These are phyloP conservation scores for Monilinia fructigena DNA, from an alignment of 2,329 filamentous ascomycete genomes.

Conservation along the genomic window DNA sequence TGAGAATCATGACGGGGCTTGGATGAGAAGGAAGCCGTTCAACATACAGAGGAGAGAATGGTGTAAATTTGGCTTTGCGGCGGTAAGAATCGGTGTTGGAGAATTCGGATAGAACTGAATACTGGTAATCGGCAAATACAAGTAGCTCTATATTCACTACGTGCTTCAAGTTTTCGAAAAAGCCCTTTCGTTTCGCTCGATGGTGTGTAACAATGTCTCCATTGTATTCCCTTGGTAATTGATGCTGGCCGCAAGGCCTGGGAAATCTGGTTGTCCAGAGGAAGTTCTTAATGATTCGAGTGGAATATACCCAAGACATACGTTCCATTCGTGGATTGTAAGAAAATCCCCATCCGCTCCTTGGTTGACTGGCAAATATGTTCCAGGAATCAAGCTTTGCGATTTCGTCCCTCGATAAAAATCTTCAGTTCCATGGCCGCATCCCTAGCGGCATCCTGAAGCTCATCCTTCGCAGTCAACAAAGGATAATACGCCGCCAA, in stretches of 20 bases:
- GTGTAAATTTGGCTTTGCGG: background rate
- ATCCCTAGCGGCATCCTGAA: conserved; percentile 19
- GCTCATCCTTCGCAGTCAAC: conserved; percentile 27
- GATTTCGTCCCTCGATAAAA: conserved; percentile 16
- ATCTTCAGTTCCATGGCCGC: conserved; percentile 19
- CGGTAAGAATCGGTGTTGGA: background rate
- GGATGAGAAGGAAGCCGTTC: conserved; percentile 15
- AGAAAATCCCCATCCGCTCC: background rate
- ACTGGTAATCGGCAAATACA: conserved; percentile 4
- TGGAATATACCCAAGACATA: background rate
- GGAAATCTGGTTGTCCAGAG: background rate
- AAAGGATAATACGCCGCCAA: conserved; percentile 32
- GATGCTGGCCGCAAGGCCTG: background rate
- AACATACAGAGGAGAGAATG: conserved; percentile 17
- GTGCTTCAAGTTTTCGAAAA: background rate
- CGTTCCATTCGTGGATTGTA: background rate
- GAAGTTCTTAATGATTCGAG: background rate
- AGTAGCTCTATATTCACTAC: conserved; percentile 1
- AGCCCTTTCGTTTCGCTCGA: background rate
- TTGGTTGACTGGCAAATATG: background rate
- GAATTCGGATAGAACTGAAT: background rate
- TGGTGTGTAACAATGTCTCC: background rate
- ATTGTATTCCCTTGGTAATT: background rate
- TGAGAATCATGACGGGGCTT: conserved; percentile 13
- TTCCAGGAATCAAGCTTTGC: background rate